Base-by-base conservation (phyloP, 805 yeast genomes). In the Vanderwaltozyma tropicalis region DNA sequence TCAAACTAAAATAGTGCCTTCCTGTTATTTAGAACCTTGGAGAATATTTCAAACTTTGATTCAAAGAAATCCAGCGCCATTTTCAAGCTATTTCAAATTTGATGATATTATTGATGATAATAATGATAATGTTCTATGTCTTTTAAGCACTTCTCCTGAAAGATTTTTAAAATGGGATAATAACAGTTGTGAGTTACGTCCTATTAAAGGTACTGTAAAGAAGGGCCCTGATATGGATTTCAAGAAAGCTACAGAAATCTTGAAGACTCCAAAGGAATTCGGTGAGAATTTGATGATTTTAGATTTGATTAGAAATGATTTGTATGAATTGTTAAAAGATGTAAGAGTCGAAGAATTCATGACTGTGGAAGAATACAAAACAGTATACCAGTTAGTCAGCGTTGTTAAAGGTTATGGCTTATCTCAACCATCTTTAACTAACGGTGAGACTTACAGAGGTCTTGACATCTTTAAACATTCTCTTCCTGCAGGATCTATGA, bases 401-500 rank as follows among this genome's bases (percentile, higher is more conserved):
- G 95, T 84, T 1, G 85, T 92, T 18, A 74, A 69, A 37, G 97
- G 96, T 0, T 55, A 64, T 16, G 48, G 47, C 1, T 41, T 49
- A 27, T 31, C 51, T 38, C n/a, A 34, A 8, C 17, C 11, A 3
- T 10, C 15, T 26, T 17, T 18, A 5, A 14, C 19, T 3, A 3
- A 4, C n/a, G 16, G 28, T 5, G 22, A 41, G 2, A 38, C 49
- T 3, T 77, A 70, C 46, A 63, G 69, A 11, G 98, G 97, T 0
- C 63, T 88, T 18, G 97, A 92, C 55, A 64, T 89, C 2, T 67
- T 92, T 11, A 71, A 76, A 16, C 75, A 75, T 41, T 76, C 95
- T 0, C 64, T 94, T 26, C 98, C 99, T 3, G 96, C 99, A 0
- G 99, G 99, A 0, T 89, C 97, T 1, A 92, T 92, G 99, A 92